Base-by-base conservation (phyloP, 2,329 filamentous ascomycete genomes). In the Neonectria punicea region DNA sequence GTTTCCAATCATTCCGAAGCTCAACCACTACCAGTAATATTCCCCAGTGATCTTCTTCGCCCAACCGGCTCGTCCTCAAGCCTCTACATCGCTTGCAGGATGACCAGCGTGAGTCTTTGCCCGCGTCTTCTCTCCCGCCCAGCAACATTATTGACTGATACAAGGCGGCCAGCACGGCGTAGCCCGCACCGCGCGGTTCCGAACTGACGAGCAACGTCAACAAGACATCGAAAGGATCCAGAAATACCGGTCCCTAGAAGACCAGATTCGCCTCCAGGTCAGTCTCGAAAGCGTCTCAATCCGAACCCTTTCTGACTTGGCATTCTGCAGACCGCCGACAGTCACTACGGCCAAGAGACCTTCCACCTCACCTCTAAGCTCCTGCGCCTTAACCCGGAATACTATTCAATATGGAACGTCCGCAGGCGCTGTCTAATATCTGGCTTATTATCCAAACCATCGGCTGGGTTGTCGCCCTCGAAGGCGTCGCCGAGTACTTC, bases 391-490 rank as follows among this genome's bases (percentile, higher is more conserved):
- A 97, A 97, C 78, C 93, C 93, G 28, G 93, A 97, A 80, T 94
- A 94, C 83, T 96, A 96, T 82, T 95, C 93, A 61, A 87, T 93
- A 86, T 97, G 93, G 93, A 97, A 97, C 85, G 87, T 91, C 82
- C 91, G 96, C 76, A 91, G 96, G 74, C 87, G 87, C 75, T 90
- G 87, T 80, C 83, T 90, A 85, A 86, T 81, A 65, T 86, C 83
- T 83, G 81, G 83, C 74, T 85, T 83, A 79, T 87, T 88, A 73
- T 89, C 84, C 80, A 85, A 74, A 84, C 80, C 74, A 18, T 84
- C 78, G 79, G 77, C 72, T 84, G 83, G 80, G 74, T 86, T 79
- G 70, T 87, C 74, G 80, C 84, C 73, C 81, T 88, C 78, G 85
- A 87, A 70, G 83, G 85, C 57, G 83, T 87, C 74, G 79, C 82